Percentiles rank a stretch among this genome's conserved stretches.
Evolutionary conservation across 1,139 yeast genomes (phyloP).

Genomic region (Taiozyma sp.): DNA sequence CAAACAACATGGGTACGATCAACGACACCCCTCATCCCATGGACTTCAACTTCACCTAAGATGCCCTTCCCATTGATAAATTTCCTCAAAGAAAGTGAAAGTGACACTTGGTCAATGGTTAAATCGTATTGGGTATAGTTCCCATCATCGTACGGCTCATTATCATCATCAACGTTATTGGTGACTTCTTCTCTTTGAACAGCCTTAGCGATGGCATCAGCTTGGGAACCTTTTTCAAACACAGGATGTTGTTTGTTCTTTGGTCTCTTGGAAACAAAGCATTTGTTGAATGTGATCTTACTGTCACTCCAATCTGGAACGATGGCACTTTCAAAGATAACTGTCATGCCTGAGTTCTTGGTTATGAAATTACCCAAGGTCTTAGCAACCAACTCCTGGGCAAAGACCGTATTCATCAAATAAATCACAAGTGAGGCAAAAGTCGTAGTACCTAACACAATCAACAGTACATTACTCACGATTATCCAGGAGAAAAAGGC

Average conservation of each 20-base stretch:
- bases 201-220: conserved; percentile 52
- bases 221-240: conserved; percentile 72
- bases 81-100: conserved; percentile 74
- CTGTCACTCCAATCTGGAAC: conserved; percentile 96
- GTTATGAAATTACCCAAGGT: conserved; percentile 81
- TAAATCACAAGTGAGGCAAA: conserved; percentile 76
- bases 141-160: conserved; percentile 66
- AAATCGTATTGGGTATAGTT: conserved; percentile 94
- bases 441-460: conserved; percentile 85
- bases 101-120: conserved; percentile 80
- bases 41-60: conserved; percentile 73
- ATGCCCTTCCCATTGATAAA: conserved; percentile 93
- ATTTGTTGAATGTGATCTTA: conserved; percentile 75
- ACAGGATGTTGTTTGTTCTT: conserved; percentile 33
- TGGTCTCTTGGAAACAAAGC: conserved; percentile 85
- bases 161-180: conserved; percentile 27
- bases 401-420: conserved; percentile 79
- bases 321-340: conserved; percentile 88
- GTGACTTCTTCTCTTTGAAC: conserved; percentile 28
- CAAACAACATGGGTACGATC: conserved; percentile 86
- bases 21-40: conserved; percentile 86
- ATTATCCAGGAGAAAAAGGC: conserved; percentile 91
- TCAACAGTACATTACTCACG: conserved; percentile 76
- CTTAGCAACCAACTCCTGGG: conserved; percentile 84
- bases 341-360: conserved; percentile 78